Percentiles rank a stretch among this genome's conserved stretches.
Conservation (phyloP, 371 early-diverging fungal species). For the Mucor piriformis region DNA sequence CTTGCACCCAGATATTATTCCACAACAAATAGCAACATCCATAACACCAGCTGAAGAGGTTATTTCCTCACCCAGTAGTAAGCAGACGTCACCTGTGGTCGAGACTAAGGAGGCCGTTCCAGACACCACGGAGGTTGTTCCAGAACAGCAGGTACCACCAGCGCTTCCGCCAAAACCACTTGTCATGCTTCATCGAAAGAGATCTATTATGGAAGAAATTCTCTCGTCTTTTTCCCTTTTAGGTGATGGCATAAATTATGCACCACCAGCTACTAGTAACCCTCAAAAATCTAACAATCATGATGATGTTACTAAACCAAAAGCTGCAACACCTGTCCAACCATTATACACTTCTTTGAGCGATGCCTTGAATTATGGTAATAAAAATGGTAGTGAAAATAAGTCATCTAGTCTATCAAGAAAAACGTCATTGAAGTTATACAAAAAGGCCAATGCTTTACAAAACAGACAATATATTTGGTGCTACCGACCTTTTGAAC, state of each 20-base stretch:
- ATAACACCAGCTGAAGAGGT: neutral
- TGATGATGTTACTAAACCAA: neutral
- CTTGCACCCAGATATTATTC: neutral
- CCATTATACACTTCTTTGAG: neutral
- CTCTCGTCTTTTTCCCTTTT: conserved; percentile 17
- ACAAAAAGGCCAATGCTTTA: conserved; percentile 6
- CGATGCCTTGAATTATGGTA: neutral
- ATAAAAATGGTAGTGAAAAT: too few species aligned
- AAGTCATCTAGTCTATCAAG: conserved; percentile 1
- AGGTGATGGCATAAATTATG: neutral
- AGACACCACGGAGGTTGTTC: neutral
- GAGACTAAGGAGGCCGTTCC: neutral
- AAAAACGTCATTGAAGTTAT: neutral
- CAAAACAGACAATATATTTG: conserved; percentile 14
- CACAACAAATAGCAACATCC: neutral
- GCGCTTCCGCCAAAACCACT: neutral
- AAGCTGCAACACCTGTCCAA: neutral
- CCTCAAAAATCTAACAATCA: neutral
- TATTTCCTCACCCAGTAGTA: neutral
- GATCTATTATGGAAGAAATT: conserved; percentile 13
- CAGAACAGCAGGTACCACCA: neutral
- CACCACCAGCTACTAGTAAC: neutral
- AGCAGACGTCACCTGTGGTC: neutral
- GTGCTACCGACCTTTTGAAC: conserved; percentile 11
- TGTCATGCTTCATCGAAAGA: conserved; percentile 7